These are phyloP conservation scores for Strobilomyces echinocephalus DNA, from an alignment of 768 basidiomycete genomes.

Conservation along the genomic window DNA sequence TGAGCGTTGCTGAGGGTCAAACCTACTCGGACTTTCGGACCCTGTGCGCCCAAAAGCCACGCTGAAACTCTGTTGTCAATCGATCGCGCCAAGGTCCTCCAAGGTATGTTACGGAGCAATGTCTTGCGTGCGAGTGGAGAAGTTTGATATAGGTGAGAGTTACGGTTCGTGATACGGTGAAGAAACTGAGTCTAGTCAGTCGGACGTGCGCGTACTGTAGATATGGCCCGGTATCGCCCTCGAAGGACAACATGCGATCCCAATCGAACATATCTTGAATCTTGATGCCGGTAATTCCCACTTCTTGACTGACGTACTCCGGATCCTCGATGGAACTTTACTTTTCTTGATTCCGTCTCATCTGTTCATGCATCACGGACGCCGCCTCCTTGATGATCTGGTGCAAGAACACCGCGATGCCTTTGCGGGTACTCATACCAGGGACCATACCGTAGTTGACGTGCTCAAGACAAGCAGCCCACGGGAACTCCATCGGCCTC, in stretches of 20 bases:
- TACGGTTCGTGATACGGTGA: no score
- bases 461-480: conserved; percentile 80
- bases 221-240: conserved; percentile 94
- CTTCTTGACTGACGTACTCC: conserved; percentile 67
- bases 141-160: no score
- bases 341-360: conserved; percentile 92
- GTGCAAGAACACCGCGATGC: conserved; percentile 92
- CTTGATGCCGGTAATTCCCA: conserved; percentile 94
- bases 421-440: conserved; percentile 93
- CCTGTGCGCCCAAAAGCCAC: no score
- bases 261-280: conserved; percentile 98
- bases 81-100: no score
- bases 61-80: no score
- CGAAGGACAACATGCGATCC: conserved; percentile 91
- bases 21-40: no score
- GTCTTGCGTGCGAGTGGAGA: no score
- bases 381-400: conserved; percentile 88
- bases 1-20: no score
- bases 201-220: conserved; percentile 97
- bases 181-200: no score
- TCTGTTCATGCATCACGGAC: conserved; percentile 92
- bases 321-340: conserved; percentile 87
- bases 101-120: no score
- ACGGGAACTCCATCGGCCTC: conserved; percentile 82
- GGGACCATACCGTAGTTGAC: conserved; percentile 89